Base-by-base conservation (phyloP, 2,329 filamentous ascomycete species). In the Diplodia mutila region DNA sequence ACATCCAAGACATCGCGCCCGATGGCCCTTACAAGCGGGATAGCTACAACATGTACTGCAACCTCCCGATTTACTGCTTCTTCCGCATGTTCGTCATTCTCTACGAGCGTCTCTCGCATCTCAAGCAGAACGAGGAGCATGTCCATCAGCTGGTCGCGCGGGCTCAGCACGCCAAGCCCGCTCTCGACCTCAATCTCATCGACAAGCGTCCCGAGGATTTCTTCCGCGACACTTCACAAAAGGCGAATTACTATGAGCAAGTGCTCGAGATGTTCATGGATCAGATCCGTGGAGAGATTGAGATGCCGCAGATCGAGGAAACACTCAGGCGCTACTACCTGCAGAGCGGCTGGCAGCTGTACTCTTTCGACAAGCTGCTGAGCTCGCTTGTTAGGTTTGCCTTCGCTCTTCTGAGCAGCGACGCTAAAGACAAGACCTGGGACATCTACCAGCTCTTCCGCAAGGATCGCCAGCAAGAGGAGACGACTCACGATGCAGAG, bases 1-100 rank as follows among this genome's bases (percentile, higher is more conserved):
- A 88, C 86, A 71, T 87, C 85, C 75, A 89, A 85, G 80, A 87
- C 86, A 73, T 94, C 86, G 83, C 91, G 81, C 69, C 87, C 51
- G 93, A 97, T 69, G 91, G 93, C 63, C 89, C 91, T 68, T 97
- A 95, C 80, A 85, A 86, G 72, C 91, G 94, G 55, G 89, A 89
- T 12, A 89, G 88, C 80, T 97, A 93, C 82, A 94, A 94, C 76
- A 88, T 98, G 76, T 99, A 96, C 82, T 90, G 90, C 77, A 98
- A 97, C 78, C 87, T 93, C 73, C 92, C 91, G 3, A 90, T 99
- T 69, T 97, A 93, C 76, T 94, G 95, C 79, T 98, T 99, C 84
- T 91, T 99, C 82, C 92, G 91, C 72, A 90, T 97, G 69, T 95
- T 99, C 77, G 89, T 97, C 75, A 91, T 91, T n/a, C 83, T 99